Percentiles rank a stretch among this genome's conserved stretches.
These are phyloP conservation scores for Eucalyptus shirleyi DNA, from an alignment of 345 rosid species.

Conservation along the genomic window DNA sequence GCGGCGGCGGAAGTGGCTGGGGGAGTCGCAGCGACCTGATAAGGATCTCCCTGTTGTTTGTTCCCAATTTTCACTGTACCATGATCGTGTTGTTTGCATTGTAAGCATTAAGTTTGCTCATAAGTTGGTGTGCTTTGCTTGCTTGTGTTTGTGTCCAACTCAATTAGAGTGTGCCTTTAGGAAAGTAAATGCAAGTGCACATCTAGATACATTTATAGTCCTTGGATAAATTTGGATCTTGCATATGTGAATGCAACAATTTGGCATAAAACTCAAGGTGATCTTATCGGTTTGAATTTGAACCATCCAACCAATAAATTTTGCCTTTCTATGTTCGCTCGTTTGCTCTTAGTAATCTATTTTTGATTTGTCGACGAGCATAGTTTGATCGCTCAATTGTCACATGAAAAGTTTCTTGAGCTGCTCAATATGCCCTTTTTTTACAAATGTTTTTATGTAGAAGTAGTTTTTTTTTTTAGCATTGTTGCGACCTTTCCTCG, in stretches of 20 bases:
- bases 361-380: not conserved
- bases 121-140: not conserved
- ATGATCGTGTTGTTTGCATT: not conserved
- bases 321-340: not conserved
- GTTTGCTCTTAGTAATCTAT: not conserved
- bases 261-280: not conserved
- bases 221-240: not conserved
- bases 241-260: not conserved
- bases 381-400: not conserved
- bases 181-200: not conserved
- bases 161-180: not conserved
- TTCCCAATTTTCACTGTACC: not conserved
- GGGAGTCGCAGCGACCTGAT: not conserved
- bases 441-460: not conserved
- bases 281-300: not conserved
- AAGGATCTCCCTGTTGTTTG: not conserved
- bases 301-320: not conserved
- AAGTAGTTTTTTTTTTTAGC: not conserved
- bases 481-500: fast-evolving
- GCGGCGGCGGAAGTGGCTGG: not conserved
- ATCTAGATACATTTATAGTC: not conserved
- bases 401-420: not conserved
- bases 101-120: not conserved
- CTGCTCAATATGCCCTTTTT: not conserved
- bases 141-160: not conserved